These are phyloP conservation scores for Botryotinia convoluta DNA, from an alignment of 2,329 filamentous ascomycete genomes.

Conservation along the genomic window DNA sequence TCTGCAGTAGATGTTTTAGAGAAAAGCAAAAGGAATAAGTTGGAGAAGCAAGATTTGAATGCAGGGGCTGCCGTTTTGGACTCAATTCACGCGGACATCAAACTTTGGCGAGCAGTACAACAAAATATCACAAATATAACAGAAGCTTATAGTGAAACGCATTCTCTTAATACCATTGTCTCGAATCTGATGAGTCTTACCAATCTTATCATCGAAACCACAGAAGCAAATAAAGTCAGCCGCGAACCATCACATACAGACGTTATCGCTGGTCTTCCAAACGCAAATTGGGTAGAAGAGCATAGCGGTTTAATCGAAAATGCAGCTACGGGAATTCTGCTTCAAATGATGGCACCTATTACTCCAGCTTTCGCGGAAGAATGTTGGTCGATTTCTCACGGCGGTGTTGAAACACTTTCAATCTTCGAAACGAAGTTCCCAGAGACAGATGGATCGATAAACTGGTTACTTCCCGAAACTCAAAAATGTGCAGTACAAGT, in stretches of 20 bases:
- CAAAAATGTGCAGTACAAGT: conserved; percentile 68
- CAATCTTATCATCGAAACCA: conserved; percentile 58
- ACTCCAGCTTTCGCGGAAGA: conserved; percentile 79
- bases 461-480: conserved; percentile 50
- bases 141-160: conserved; percentile 65
- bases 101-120: conserved; percentile 65
- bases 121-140: conserved; percentile 65
- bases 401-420: conserved; percentile 21
- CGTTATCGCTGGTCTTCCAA: no score
- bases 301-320: conserved; percentile 37
- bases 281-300: neutral
- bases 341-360: conserved; percentile 75
- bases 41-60: neutral
- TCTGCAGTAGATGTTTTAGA: neutral
- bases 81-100: conserved; percentile 24
- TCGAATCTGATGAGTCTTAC: conserved; percentile 81
- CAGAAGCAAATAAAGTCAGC: conserved; percentile 26
- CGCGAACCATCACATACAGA: conserved; percentile 22
- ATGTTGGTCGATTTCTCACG: conserved; percentile 57
- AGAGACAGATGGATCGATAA: conserved; percentile 48
- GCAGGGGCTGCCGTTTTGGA: conserved; percentile 31
- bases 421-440: conserved; percentile 59
- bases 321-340: conserved; percentile 45
- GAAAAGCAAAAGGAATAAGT: neutral
- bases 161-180: conserved; percentile 78